Percentiles rank a stretch among this genome's conserved stretches.
Conservation (phyloP, 768 basidiomycete genomes). For the Udeniomyces megalosporus region DNA sequence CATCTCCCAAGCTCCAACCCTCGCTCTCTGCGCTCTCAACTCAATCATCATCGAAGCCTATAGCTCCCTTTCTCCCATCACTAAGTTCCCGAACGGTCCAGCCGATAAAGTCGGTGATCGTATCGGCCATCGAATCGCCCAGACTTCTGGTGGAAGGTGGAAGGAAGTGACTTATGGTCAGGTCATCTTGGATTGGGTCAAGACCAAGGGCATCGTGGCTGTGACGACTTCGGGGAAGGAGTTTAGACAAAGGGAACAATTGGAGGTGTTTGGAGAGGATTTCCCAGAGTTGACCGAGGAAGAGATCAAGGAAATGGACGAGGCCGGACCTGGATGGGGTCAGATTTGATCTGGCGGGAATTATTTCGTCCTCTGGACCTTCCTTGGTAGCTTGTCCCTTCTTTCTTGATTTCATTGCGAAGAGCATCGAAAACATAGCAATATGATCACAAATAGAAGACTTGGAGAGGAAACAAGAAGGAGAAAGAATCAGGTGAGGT, state of each 20-base stretch:
- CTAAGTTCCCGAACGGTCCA: neutral
- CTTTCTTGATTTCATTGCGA: no score
- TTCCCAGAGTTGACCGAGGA: conserved; percentile 4
- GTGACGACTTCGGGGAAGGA: conserved; percentile 13
- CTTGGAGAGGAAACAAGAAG: no score
- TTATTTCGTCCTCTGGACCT: no score
- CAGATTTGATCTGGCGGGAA: no score
- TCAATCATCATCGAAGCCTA: conserved; percentile 14
- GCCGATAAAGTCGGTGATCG: no score
- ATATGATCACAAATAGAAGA: no score
- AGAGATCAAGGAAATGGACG: conserved; percentile 11
- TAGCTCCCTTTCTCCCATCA: conserved; percentile 8
- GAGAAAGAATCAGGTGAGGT: no score
- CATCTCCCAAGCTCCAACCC: neutral
- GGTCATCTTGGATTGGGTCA: conserved; percentile 9
- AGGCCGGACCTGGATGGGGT: no score
- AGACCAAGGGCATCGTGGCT: conserved; percentile 11
- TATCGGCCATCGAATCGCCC: neutral
- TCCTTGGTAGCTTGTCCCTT: no score
- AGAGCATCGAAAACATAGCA: no score
- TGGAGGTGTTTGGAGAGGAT: conserved; percentile 1
- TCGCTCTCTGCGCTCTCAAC: neutral
- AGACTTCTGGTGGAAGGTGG: no score
- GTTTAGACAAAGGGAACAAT: conserved; percentile 11
- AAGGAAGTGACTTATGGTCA: conserved; percentile 14